Conservation (phyloP, 805 yeast genomes). For the Brettanomyces bruxellensis region DNA sequence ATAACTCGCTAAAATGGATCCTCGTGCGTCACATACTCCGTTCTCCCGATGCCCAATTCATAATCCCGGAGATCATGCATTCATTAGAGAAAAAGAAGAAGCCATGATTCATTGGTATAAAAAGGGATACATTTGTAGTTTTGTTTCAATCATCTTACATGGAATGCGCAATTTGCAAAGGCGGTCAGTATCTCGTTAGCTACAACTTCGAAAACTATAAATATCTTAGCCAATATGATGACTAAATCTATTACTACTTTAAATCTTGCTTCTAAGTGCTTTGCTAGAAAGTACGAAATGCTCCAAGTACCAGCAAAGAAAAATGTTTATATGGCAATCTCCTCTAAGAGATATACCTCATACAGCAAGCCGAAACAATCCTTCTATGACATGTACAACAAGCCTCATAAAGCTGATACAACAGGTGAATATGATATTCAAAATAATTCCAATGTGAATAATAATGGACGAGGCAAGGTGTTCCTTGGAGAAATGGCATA, state of each 20-base stretch:
- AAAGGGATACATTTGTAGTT: too few relatives aligned
- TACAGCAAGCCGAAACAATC: conserved; percentile 15
- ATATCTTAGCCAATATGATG: conserved; percentile 9
- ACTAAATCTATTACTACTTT: conserved; percentile 19
- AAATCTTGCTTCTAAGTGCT: conserved; percentile 22
- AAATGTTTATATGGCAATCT: conserved; percentile 3
- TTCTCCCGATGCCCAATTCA: too few relatives aligned
- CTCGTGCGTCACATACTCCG: too few relatives aligned
- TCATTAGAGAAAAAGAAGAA: too few relatives aligned
- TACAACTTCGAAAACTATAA: too few relatives aligned
- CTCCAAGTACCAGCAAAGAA: background rate
- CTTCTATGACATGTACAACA: conserved; percentile 17
- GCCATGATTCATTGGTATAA: too few relatives aligned
- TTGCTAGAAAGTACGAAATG: conserved; percentile 2
- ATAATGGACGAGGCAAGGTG: conserved; percentile 23
- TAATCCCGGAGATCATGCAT: too few relatives aligned
- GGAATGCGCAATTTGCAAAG: too few relatives aligned
- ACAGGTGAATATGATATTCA: conserved; percentile 10
- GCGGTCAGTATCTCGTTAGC: too few relatives aligned
- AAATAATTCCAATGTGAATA: conserved; percentile 12
- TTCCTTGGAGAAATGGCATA: conserved; percentile 20
- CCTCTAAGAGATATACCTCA: conserved; percentile 18
- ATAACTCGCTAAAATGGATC: too few relatives aligned
- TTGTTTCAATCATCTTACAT: too few relatives aligned
- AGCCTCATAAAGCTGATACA: conserved; percentile 12